Base-by-base conservation (phyloP, 2,329 filamentous ascomycete genomes). In the Phoma herbarum region DNA sequence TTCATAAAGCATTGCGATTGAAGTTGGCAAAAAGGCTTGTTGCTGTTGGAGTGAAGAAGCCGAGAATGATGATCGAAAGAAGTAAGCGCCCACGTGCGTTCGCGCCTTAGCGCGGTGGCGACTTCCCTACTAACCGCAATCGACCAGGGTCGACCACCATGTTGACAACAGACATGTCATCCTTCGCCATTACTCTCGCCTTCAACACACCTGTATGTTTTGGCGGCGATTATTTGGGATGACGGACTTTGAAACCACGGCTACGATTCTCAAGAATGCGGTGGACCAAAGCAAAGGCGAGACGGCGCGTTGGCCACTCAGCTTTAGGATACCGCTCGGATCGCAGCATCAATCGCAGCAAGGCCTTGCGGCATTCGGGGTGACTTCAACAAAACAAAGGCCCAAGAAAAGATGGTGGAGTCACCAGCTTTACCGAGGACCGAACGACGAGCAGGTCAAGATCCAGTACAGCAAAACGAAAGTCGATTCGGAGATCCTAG, bases 381-480 rank as follows among this genome's bases (percentile, higher is more conserved):
- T 58, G 28, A 50, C 52, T 10, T 63, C 59, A 12, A 44, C 33
- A 3, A 44, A 47, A 4, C 20, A 33, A 22, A 39, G 33, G 7
- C 42, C 54, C 4, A 59, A 58, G 12, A 60, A 57, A 44, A 26
- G 14, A 54, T 91, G 82, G 72, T 95, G 90, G 90, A 86, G 84
- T 1, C 86, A 93, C 73, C 80, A 71, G 1, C 75, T 92, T 55
- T 95, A 94, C 72, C 84, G 86, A 10, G 84, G 84, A 4, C 76
- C 83, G 0, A 68, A 79, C 2, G 77, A 81, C 16, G 74, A 85
- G 39, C 84, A 82, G 49, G 86, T 92, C 44, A 85, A 83, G 56
- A 86, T 96, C 0, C 87, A 94, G 71, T 97, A 97, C 75, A 96
- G 92, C 80, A 87, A 80, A 47, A 89, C 82, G 56, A 84, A 83